Conservation (phyloP, 306 rosid species). For the Lupinus albus region DNA sequence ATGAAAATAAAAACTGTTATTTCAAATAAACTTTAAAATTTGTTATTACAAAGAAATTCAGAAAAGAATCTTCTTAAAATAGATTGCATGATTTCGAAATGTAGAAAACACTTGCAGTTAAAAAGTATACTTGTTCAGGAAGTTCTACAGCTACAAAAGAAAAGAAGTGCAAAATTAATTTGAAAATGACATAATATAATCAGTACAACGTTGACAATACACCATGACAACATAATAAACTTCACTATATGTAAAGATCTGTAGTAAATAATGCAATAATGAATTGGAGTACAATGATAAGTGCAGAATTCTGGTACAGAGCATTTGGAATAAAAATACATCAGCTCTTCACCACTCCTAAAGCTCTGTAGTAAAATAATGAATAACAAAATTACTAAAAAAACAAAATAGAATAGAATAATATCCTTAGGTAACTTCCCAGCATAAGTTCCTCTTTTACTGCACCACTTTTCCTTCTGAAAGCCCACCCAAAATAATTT, state of each 20-base stretch:
- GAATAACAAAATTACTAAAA: conserved; percentile 39
- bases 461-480: conserved; percentile 35
- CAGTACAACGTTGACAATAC: conserved; percentile 34
- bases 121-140: not conserved
- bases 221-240: conserved; percentile 16
- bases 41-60: not conserved
- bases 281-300: conserved; percentile 20
- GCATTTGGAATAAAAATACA: conserved; percentile 43
- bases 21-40: too few species aligned
- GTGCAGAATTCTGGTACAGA: conserved; percentile 37
- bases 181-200: conserved; percentile 32
- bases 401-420: conserved; percentile 41
- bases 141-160: not conserved
- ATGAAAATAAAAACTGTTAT: too few species aligned
- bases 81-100: not conserved
- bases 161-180: conserved; percentile 30
- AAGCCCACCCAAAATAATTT: conserved; percentile 38
- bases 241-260: conserved; percentile 29
- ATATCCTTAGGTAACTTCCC: conserved; percentile 33
- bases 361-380: conserved; percentile 51
- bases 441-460: conserved; percentile 10
- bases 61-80: not conserved
- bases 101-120: not conserved
- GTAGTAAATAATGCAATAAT: conserved; percentile 31
- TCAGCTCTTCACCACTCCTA: conserved; percentile 39